These are phyloP conservation scores for Starmerella scarabaei DNA, from an alignment of 805 yeast genomes.

Conservation along the genomic window DNA sequence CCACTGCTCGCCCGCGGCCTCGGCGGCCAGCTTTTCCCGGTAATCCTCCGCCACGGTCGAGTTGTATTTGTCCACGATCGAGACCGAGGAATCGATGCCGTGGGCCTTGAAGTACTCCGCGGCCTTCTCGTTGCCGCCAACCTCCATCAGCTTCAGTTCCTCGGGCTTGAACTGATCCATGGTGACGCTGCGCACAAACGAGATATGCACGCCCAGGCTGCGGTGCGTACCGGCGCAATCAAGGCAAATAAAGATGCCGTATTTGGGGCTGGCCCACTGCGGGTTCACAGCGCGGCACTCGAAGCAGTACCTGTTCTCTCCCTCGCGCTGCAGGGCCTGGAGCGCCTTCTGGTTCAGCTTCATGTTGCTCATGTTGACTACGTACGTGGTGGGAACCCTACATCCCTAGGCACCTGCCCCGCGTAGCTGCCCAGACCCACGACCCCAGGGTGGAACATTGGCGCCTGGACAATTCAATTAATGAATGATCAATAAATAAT, in stretches of 20 bases:
- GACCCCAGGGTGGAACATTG: no score
- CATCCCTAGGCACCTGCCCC: no score
- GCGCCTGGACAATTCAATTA: no score
- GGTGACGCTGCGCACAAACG: constrained; percentile 90
- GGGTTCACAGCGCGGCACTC: constrained; percentile 95
- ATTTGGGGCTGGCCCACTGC: constrained; percentile 98
- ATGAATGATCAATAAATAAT: no score
- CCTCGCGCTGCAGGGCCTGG: constrained; percentile 59
- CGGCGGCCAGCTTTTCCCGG: constrained; percentile 63
- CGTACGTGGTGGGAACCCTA: no score
- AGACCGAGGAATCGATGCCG: constrained; percentile 53
- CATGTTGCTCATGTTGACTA: no score
- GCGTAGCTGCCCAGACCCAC: no score
- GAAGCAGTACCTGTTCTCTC: constrained; percentile 76
- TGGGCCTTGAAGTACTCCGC: constrained; percentile 52
- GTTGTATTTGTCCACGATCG: constrained; percentile 66
- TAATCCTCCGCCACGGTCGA: constrained; percentile 92
- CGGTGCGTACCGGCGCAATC: constrained; percentile 95
- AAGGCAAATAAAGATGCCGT: constrained; percentile 90
- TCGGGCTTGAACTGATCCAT: constrained; percentile 98
- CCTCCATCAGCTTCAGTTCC: constrained; percentile 79
- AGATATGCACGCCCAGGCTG: constrained; percentile 91
- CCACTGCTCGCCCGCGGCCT: constrained; percentile 61
- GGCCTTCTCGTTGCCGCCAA: constrained; percentile 81
- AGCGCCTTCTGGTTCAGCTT: constrained; percentile 43